Evolutionary conservation across 2,329 filamentous ascomycete genomes (phyloP), one percentile per base, ranked within the genome.

Genomic region (Exserohilum rostratum): DNA sequence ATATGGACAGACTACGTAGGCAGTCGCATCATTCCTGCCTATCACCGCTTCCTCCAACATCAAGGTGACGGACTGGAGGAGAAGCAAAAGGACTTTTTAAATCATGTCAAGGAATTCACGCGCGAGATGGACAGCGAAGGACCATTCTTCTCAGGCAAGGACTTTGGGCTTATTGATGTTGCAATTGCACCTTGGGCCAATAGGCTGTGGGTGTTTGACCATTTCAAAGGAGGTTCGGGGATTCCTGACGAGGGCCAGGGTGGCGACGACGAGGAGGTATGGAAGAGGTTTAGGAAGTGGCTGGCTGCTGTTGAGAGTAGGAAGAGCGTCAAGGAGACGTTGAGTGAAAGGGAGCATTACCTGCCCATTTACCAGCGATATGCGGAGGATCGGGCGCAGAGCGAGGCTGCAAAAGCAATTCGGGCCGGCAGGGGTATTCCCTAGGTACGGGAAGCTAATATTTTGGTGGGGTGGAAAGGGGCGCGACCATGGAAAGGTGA

Each of bases 1-100:
- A 83, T 93, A 46, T 93, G 89, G 89, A 88, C 87, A 37, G 88
- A 92, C 61, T 91, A 89, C 62, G 82, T 90, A 20, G 85, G 81
- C 35, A 84, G 80, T 9, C 79, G 87, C 49, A 85, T 93, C 52
- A 82, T 91, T 13, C 88, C 90, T 0, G 81, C 79, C 0, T 92
- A 88, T 62, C 89, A 92, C 74, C 83, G 84, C 4, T 83, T 84
- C 58, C 66, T 85, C 55, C 70, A 73, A 39, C 64, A 71, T 38
- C 72, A 73, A 46, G 75, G 77, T 29, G 52, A 56, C 2, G 77
- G 74, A 2, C 52, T 80, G 37, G 78, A 82, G 0, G 77, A 84
- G 37, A 84, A 83, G 25, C 79, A 87, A 4, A 65, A 73, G 3
- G 85, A 87, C 51, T 85, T 92, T 7, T 73, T 87, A 0, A 73